Evolutionary conservation across 129 eudicot species (phyloP).

Genomic region (Flaveria robusta): DNA sequence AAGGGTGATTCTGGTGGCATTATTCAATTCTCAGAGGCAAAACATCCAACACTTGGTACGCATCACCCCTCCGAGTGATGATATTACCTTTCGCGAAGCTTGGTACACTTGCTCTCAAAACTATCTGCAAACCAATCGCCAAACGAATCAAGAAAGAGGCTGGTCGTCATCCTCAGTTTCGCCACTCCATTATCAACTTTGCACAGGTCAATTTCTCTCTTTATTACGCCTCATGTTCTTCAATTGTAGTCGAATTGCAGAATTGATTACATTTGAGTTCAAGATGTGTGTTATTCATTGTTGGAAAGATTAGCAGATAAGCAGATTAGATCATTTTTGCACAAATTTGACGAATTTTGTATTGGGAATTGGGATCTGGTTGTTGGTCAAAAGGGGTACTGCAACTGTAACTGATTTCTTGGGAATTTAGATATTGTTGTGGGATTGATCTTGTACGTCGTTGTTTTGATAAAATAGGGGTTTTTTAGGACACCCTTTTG

Average conservation of each 20-base stretch:
- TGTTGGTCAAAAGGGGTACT: too few relatives aligned
- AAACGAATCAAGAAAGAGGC: constrained; percentile 69
- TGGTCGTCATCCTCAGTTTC: constrained; percentile 56
- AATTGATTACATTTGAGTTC: neutral
- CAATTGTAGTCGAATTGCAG: neutral
- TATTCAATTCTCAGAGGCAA: constrained; percentile 11
- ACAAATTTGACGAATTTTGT: neutral
- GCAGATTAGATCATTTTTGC: neutral
- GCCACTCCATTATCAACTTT: constrained; percentile 55
- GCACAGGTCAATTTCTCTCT: constrained; percentile 58
- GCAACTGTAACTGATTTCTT: neutral
- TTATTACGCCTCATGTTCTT: neutral
- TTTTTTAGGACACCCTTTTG: neutral
- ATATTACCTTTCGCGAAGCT: constrained; percentile 52
- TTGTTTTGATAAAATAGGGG: neutral
- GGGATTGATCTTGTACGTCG: too few relatives aligned
- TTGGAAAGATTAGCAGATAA: neutral
- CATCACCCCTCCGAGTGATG: constrained; percentile 38
- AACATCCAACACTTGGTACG: constrained; percentile 31
- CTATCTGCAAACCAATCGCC: constrained; percentile 65
- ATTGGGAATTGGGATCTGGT: too few relatives aligned
- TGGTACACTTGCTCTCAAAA: constrained; percentile 61
- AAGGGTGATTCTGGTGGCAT: neutral
- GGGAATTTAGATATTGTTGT: too few relatives aligned
- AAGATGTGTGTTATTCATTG: neutral